Percentiles rank a stretch among this genome's conserved stretches.
Evolutionary conservation across 129 eudicot genomes (phyloP).

Genomic region (Sambucus nigra): DNA sequence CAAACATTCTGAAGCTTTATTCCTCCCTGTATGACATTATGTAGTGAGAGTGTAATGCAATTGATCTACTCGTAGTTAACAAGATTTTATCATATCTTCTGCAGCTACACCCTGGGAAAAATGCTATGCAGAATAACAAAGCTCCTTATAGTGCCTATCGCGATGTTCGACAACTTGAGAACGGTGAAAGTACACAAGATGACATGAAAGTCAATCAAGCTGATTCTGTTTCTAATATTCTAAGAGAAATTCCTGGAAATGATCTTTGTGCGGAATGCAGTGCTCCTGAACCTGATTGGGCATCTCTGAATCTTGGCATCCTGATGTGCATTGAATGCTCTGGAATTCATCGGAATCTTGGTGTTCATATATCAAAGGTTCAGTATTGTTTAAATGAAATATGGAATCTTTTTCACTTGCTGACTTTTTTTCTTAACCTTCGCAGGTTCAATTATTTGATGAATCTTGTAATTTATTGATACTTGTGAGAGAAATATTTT

Average conservation of each 20-base stretch:
- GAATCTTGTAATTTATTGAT: no score
- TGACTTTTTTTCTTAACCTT: no score
- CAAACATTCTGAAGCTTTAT: conserved; percentile 12
- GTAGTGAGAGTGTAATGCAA: neutral
- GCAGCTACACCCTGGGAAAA: conserved; percentile 40
- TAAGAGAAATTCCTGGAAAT: conserved; percentile 82
- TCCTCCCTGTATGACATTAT: neutral
- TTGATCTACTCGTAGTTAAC: neutral
- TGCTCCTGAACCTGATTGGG: conserved; percentile 93
- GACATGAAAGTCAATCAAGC: conserved; percentile 31
- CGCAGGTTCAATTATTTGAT: no score
- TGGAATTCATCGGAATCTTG: conserved; percentile 96
- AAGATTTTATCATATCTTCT: conserved; percentile 11
- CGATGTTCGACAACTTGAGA: conserved; percentile 23
- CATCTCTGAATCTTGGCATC: conserved; percentile 91
- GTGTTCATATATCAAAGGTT: conserved; percentile 99
- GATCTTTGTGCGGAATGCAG: conserved; percentile 88
- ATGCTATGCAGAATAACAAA: conserved; percentile 24
- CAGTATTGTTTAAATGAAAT: neutral
- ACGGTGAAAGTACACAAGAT: conserved; percentile 22
- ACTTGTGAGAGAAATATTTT: no score
- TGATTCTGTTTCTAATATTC: conserved; percentile 57
- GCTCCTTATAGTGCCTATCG: conserved; percentile 24
- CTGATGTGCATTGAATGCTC: conserved; percentile 96
- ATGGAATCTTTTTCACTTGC: no score